phyloP scores from a whole-genome alignment of 2,329 filamentous ascomycete genomes.

The Epichloe typhina region DNA sequence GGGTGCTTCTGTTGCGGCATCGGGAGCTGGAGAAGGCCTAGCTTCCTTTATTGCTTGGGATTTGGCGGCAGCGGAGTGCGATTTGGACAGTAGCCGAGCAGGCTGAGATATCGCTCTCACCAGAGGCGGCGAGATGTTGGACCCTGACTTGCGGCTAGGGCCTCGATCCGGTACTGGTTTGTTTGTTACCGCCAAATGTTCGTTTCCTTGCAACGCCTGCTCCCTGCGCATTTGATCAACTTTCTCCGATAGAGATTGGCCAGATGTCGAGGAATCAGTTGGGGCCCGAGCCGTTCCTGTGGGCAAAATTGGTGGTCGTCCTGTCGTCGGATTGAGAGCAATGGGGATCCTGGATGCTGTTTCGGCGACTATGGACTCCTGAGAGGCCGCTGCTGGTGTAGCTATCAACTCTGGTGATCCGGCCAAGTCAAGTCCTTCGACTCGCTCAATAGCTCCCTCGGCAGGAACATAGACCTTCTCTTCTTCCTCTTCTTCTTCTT shows the following conservation, averaged over 20 bases:
- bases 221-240: slow-evolving; percentile 40
- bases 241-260: slow-evolving; percentile 28
- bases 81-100: slow-evolving; percentile 30
- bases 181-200: slow-evolving; percentile 13
- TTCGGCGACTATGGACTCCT: neutral
- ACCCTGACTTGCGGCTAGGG: slow-evolving; percentile 31
- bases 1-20: slow-evolving; percentile 12
- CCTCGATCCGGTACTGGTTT: slow-evolving; percentile 20
- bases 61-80: slow-evolving; percentile 32
- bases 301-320: slow-evolving; percentile 13
- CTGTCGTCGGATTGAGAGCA: neutral
- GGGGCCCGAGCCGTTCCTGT: slow-evolving; percentile 8
- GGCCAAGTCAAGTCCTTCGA: slow-evolving; percentile 38
- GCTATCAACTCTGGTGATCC: slow-evolving; percentile 16
- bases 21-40: slow-evolving; percentile 14
- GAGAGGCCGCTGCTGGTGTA: slow-evolving; percentile 9
- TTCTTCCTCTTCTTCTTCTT: slow-evolving; percentile 11
- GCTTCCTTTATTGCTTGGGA: slow-evolving; percentile 23
- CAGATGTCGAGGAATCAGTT: slow-evolving; percentile 8
- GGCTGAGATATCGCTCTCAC: slow-evolving; percentile 41
- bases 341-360: neutral
- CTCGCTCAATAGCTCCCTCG: slow-evolving; percentile 28
- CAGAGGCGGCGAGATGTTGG: slow-evolving; percentile 37
- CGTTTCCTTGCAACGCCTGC: slow-evolving; percentile 20
- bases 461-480: slow-evolving; percentile 17